These are phyloP conservation scores for Colletotrichum higginsianum DNA, from an alignment of 2,329 filamentous ascomycete species.

Conservation along the genomic window DNA sequence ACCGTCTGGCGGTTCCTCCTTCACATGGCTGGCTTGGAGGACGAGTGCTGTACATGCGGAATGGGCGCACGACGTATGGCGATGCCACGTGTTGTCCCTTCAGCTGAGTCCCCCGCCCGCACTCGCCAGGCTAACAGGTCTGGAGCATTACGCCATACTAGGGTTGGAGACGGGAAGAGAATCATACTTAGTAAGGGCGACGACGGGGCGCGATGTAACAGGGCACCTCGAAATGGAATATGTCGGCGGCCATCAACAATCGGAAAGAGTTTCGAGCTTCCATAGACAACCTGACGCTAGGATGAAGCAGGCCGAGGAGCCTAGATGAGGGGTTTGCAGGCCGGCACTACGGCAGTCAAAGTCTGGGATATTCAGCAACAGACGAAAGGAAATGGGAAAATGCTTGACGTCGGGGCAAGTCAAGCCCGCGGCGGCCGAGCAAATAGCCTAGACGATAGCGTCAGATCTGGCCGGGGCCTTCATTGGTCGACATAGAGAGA, in stretches of 20 bases:
- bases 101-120: conserved; percentile 13
- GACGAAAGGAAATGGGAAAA: not conserved
- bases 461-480: conserved; percentile 3
- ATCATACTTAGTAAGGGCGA: conserved; percentile 2
- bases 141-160: not conserved
- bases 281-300: not conserved
- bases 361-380: not conserved
- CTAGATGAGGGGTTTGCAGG: not conserved
- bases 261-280: not conserved
- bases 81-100: conserved; percentile 8
- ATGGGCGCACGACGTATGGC: conserved; percentile 9
- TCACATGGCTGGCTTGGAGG: conserved; percentile 13
- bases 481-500: conserved; percentile 13
- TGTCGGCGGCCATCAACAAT: not conserved
- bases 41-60: not conserved
- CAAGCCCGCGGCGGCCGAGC: conserved; percentile 11
- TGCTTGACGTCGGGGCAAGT: not conserved
- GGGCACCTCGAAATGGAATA: not conserved
- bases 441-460: conserved; percentile 33
- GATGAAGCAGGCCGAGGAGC: not conserved
- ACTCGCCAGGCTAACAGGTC: not conserved
- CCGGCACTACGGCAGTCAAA: not conserved
- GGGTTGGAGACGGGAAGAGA: not conserved
- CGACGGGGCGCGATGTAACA: conserved; percentile 1
- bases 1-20: not conserved